Evolutionary conservation across 1,284 basidiomycete genomes (phyloP).

Genomic region (Cutaneotrichosporon daszewskae): DNA sequence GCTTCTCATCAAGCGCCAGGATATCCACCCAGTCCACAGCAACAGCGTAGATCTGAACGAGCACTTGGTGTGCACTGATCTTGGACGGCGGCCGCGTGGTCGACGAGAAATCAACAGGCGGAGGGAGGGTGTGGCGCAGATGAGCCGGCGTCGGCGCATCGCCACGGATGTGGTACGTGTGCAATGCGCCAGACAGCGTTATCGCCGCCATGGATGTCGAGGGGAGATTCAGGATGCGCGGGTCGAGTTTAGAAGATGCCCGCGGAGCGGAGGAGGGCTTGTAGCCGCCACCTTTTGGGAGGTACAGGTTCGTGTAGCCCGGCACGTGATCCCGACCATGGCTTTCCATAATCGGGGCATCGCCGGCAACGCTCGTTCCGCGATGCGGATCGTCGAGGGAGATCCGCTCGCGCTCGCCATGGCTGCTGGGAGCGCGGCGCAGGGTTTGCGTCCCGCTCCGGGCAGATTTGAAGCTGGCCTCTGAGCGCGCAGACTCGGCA

Average conservation of each 20-base stretch:
- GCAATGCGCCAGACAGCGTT: conserved; percentile 46
- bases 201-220: conserved; percentile 80
- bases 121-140: conserved; percentile 44
- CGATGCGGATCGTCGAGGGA: conserved; percentile 1
- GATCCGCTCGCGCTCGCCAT: not conserved
- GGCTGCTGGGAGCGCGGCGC: not conserved
- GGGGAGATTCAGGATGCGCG: conserved; percentile 66
- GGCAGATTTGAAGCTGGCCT: no score
- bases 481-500: no score
- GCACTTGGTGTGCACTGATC: conserved; percentile 60
- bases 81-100: conserved; percentile 68
- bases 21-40: conserved; percentile 69
- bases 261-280: conserved; percentile 40
- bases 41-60: conserved; percentile 80
- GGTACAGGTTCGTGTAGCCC: conserved; percentile 52
- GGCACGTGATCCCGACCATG: conserved; percentile 22
- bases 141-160: conserved; percentile 48
- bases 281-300: conserved; percentile 57
- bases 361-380: not conserved
- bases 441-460: no score
- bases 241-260: conserved; percentile 54
- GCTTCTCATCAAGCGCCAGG: conserved; percentile 55
- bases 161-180: conserved; percentile 11
- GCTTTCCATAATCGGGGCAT: conserved; percentile 26
- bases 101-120: conserved; percentile 56